Evolutionary conservation across 345 rosid species (phyloP), one percentile per base, ranked within the genome.

Genomic region (Theobroma cacao): DNA sequence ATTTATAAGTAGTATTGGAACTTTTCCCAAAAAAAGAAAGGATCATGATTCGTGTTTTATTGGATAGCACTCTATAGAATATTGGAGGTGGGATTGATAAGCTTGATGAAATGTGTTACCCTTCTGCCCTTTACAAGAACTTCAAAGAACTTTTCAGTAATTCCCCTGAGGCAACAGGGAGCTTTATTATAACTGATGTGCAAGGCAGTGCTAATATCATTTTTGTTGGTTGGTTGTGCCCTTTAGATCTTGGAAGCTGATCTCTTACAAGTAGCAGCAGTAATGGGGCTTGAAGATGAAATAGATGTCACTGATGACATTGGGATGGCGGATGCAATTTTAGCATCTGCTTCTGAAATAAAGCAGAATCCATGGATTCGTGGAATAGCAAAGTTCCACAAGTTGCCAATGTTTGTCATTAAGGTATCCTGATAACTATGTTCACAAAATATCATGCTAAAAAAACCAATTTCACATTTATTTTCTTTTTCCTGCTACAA

Each of bases 361-460:
- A 89, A 91, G 84, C 89, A 92, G 85, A 93, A 89, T 76, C 88
- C 97, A 61, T 91, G 94, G 84, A 92, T 93, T 76, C 97, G 94
- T 2, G 90, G 92, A 71, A 85, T 91, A 41, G 99, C 99, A 59
- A 95, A 95, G 82, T 88, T 85, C 83, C 92, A 93, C 82, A 89
- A 87, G 75, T 78, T 92, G 80, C 97, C 96, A 0, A 78, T 91
- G 50, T 95, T 89, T 87, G 99, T 89, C 53, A 91, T 91, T 78
- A 92, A 92, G 94, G 98, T 92, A 84, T 80, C 62, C 31, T 36
- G 47, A 12, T 20, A 56, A 53, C 63, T 22, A 2, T 61, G 60
- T 74, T 74, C 45, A 17, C 74, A 8, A 20, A 64, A 4, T n/a
- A 22, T 45, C 20, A 10, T 72, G 60, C 31, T 31, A 0, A 11